Conservation (phyloP, 345 rosid genomes). For the Kandelia obovata region DNA sequence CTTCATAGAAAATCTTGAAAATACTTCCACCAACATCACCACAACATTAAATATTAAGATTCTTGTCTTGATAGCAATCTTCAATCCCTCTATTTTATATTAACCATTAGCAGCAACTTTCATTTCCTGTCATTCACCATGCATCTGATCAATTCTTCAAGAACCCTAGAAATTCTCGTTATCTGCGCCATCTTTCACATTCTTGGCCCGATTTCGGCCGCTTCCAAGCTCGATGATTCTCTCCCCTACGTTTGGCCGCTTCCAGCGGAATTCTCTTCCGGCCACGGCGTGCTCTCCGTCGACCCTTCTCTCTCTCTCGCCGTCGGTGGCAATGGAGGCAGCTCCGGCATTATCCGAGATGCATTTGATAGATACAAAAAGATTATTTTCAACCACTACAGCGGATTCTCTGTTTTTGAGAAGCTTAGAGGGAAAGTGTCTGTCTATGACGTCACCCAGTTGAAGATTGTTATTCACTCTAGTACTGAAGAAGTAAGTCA, state of each 20-base stretch:
- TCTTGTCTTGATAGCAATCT: neutral
- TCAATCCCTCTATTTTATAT: neutral
- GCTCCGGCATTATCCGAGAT: slow-evolving; percentile 47
- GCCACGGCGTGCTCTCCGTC: slow-evolving; percentile 57
- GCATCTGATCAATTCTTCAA: too few species aligned
- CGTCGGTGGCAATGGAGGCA: slow-evolving; percentile 49
- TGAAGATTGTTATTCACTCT: slow-evolving; percentile 62
- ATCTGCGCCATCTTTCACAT: slow-evolving; percentile 4
- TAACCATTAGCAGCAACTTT: neutral
- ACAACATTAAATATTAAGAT: neutral
- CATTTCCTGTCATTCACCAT: neutral
- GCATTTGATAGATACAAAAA: slow-evolving; percentile 67
- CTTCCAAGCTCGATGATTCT: neutral
- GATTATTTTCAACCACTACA: slow-evolving; percentile 55
- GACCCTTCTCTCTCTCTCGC: slow-evolving; percentile 55
- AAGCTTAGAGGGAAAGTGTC: slow-evolving; percentile 34
- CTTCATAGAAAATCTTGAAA: neutral
- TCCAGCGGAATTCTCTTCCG: slow-evolving; percentile 59
- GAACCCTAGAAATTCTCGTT: neutral
- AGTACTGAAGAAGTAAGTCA: slow-evolving; percentile 52
- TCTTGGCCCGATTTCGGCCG: slow-evolving; percentile 6
- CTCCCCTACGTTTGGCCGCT: slow-evolving; percentile 61
- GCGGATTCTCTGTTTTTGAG: slow-evolving; percentile 25
- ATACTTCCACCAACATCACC: too few species aligned
- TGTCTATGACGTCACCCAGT: slow-evolving; percentile 50